These are phyloP conservation scores for Trypanosoma avium DNA, from an alignment of 208 protist species.

Conservation along the genomic window DNA sequence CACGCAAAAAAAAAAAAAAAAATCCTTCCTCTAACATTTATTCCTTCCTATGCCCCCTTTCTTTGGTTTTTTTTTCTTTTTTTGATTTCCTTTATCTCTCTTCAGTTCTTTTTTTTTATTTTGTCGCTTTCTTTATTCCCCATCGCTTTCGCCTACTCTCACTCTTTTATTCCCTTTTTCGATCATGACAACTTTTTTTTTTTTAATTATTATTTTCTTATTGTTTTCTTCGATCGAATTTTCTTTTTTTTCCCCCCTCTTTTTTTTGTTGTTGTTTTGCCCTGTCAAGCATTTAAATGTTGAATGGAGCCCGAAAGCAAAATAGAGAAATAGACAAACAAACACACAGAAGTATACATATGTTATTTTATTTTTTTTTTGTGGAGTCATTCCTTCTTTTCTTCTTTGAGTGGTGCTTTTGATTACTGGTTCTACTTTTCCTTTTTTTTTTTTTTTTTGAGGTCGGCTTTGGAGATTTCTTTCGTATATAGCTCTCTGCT, in stretches of 20 bases:
- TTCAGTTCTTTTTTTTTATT: neutral
- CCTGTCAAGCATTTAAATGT: no score
- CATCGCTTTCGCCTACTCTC: neutral
- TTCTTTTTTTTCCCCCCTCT: constrained; percentile 4
- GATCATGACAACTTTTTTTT: constrained; percentile 4
- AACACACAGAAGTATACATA: no score
- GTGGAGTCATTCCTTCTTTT: no score
- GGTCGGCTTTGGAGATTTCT: no score
- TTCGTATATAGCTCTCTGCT: no score
- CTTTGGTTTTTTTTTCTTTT: constrained; percentile 3
- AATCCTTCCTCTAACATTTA: neutral
- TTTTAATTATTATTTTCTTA: neutral
- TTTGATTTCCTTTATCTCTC: neutral
- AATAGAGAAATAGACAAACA: no score
- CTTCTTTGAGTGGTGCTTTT: no score
- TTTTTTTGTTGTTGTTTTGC: constrained; percentile 1
- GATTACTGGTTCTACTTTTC: no score
- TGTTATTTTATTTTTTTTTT: no score
- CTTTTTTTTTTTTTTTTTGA: no score
- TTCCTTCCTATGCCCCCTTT: neutral
- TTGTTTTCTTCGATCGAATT: neutral
- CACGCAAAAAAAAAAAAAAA: constrained; percentile 6
- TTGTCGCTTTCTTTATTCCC: neutral
- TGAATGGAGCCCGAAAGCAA: no score
- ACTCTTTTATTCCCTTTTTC: neutral